These are phyloP conservation scores for Zymoseptoria tritici DNA, from an alignment of 2,329 filamentous ascomycete genomes.

Conservation along the genomic window DNA sequence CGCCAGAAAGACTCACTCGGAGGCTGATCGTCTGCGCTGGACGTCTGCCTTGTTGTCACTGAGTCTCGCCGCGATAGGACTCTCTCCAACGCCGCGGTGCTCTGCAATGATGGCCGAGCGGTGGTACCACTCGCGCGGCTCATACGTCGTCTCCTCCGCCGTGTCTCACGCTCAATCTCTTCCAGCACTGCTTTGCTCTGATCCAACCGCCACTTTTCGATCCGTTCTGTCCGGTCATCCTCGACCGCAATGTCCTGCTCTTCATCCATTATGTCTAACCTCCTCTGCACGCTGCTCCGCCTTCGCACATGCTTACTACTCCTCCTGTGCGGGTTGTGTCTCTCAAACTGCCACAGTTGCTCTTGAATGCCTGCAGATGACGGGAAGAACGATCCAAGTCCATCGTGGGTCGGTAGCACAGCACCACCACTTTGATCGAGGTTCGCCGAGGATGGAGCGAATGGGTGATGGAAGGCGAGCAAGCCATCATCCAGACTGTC, in stretches of 20 bases:
- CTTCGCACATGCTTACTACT: slow-evolving; percentile 43
- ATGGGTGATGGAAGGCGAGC: slow-evolving; percentile 69
- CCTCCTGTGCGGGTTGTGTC: slow-evolving; percentile 66
- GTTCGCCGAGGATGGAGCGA: slow-evolving; percentile 38
- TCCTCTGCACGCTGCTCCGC: slow-evolving; percentile 51
- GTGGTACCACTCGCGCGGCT: slow-evolving; percentile 45
- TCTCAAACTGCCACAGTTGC: slow-evolving; percentile 82
- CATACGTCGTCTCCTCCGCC: slow-evolving; percentile 52
- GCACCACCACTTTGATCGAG: slow-evolving; percentile 53
- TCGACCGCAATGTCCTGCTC: slow-evolving; percentile 48
- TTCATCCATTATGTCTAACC: slow-evolving; percentile 49
- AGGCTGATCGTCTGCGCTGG: slow-evolving; percentile 26
- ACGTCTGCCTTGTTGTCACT: slow-evolving; percentile 12
- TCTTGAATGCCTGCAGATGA: slow-evolving; percentile 57
- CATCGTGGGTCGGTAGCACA: slow-evolving; percentile 86
- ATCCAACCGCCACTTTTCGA: slow-evolving; percentile 87
- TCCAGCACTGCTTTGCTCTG: slow-evolving; percentile 79
- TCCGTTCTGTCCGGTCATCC: slow-evolving; percentile 69
- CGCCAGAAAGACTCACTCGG: slow-evolving; percentile 64
- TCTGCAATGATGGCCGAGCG: slow-evolving; percentile 9
- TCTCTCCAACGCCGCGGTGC: slow-evolving; percentile 11
- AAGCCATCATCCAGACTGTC: slow-evolving; percentile 91
- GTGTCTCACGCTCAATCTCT: slow-evolving; percentile 81
- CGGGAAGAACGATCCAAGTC: slow-evolving; percentile 72
- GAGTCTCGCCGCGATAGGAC: slow-evolving; percentile 20